Percentiles rank a stretch among this genome's conserved stretches.
Evolutionary conservation across 1,139 yeast species (phyloP).

Genomic region (Arxiozyma slooffiae): DNA sequence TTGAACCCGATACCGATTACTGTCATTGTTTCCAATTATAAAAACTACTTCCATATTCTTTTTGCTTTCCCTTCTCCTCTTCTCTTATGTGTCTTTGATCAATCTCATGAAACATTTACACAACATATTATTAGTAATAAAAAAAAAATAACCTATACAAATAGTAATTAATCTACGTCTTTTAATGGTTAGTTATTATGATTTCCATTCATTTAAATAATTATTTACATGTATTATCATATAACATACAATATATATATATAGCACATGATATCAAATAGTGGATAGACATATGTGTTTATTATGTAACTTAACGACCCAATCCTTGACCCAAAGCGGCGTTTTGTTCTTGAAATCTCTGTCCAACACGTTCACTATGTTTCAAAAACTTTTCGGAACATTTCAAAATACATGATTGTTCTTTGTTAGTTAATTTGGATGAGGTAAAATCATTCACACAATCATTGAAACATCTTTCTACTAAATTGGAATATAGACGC

Average conservation of each 20-base stretch:
- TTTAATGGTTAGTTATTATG: no score
- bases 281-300: not conserved
- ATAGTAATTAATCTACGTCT: no score
- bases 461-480: slow-evolving; percentile 92
- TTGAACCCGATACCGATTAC: slow-evolving; percentile 33
- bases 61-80: slow-evolving; percentile 9
- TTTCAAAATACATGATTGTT: slow-evolving; percentile 73
- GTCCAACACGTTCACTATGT: slow-evolving; percentile 97
- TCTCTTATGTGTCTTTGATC: not conserved
- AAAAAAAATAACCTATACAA: not conserved
- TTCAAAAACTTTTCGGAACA: slow-evolving; percentile 97
- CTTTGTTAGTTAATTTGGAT: slow-evolving; percentile 73
- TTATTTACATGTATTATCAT: not conserved
- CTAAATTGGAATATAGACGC: slow-evolving; percentile 88
- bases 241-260: not conserved
- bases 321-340: slow-evolving; percentile 39
- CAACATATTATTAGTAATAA: not conserved
- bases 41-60: not conserved
- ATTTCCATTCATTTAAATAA: no score
- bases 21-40: slow-evolving; percentile 12
- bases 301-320: slow-evolving; percentile 13
- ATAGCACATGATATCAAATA: not conserved
- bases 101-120: not conserved
- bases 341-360: slow-evolving; percentile 97
- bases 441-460: slow-evolving; percentile 98